Percentiles rank a stretch among this genome's conserved stretches.
Conservation (phyloP, 2,329 filamentous ascomycete genomes). For the Aureobasidium uvarum region DNA sequence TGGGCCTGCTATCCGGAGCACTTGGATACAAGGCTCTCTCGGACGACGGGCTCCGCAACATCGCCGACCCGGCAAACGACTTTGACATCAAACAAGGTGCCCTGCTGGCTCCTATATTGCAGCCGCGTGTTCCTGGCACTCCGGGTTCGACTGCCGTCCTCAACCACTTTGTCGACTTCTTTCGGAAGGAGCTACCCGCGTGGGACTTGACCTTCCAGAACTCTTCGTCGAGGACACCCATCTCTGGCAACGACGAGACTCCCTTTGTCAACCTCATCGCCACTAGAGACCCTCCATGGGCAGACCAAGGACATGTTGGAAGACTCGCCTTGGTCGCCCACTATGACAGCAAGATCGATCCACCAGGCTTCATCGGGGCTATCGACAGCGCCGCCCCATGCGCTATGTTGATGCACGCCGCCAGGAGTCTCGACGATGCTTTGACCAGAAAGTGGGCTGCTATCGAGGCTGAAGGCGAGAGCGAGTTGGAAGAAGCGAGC, state of each 20-base stretch:
- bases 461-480: conserved; percentile 57
- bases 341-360: conserved; percentile 81
- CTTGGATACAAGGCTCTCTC: conserved; percentile 63
- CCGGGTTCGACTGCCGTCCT: conserved; percentile 70
- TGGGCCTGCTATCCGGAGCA: conserved; percentile 36
- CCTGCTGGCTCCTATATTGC: conserved; percentile 81
- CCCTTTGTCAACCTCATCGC: conserved; percentile 88
- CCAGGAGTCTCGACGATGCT: conserved; percentile 74
- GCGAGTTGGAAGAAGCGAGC: conserved; percentile 65
- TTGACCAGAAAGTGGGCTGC: conserved; percentile 78
- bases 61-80: conserved; percentile 65
- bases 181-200: conserved; percentile 66
- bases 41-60: conserved; percentile 66
- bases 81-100: conserved; percentile 75
- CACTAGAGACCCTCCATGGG: conserved; percentile 83
- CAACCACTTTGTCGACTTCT: conserved; percentile 81
- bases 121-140: conserved; percentile 85
- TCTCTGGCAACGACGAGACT: conserved; percentile 65
- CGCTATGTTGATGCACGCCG: conserved; percentile 86
- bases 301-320: conserved; percentile 68
- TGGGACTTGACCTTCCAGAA: conserved; percentile 88
- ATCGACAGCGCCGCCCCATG: conserved; percentile 93
- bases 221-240: conserved; percentile 79
- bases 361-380: conserved; percentile 86
- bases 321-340: conserved; percentile 87